Evolutionary conservation across 768 basidiomycete genomes (phyloP), one percentile per base, ranked within the genome.

Genomic region (Boletus insuetus): DNA sequence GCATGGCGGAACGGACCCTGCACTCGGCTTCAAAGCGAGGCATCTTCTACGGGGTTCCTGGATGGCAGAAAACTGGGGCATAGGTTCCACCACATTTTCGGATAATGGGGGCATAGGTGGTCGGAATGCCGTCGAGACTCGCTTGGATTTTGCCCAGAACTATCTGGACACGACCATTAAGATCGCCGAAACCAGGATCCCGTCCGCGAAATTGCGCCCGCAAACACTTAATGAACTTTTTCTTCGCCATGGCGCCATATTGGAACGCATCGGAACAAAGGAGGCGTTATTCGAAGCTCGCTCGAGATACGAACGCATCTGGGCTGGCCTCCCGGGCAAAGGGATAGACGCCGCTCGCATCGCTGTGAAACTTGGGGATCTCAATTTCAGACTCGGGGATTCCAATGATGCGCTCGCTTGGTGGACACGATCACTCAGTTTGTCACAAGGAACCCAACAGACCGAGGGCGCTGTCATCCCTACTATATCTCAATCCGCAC

Each of bases 1-100:
- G 55, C 73, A 26, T 32, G 85, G 84, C 6, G 89, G 89, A 45
- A 91, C 89, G n/a, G 87, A 91, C 67, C 78, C 85, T 5, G 80
- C 73, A n/a, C 72, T 91, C 10, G 85, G 87, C 3, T 77, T 81
- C 64, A 75, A 73, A 61, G 86, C 78, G 20, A 74, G 86, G 26
- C 83, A 86, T 65, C 77, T 80, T 40, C 70, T 87, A 1, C 83
- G 89, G 34, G 78, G 80, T 31, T 86, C 89, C 13, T 91, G 88
- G 87, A 83, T 86, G 72, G 81, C 82, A 1, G 77, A 82, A 54
- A 74, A 86, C 58, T 87, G 87, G 85, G 83, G 82, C 17, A 73
- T 75, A 11, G 80, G 79, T 8, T 69, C 77, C 24, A 73, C 73
- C 50, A 64, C 74, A n/a, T 65, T 70, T 49, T 64, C 65, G 9